These are phyloP conservation scores for Nemania sp. DNA, from an alignment of 2,329 filamentous ascomycete genomes.

Conservation along the genomic window DNA sequence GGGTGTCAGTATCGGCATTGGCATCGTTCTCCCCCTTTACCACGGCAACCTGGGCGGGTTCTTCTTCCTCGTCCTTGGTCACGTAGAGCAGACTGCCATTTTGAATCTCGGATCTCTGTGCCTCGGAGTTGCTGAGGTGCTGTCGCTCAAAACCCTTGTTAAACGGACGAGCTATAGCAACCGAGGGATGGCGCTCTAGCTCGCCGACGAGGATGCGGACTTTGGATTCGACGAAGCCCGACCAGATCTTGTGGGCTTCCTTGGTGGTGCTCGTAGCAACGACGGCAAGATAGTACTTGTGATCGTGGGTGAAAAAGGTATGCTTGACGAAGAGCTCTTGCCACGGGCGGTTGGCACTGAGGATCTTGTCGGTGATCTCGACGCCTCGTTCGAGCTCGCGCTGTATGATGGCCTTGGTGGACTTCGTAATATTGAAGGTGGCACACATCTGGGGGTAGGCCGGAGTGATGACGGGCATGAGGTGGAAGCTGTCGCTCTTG, in stretches of 20 bases:
- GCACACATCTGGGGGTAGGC: slow-evolving; percentile 98
- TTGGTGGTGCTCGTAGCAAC: slow-evolving; percentile 81
- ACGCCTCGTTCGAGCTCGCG: slow-evolving; percentile 79
- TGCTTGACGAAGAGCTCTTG: slow-evolving; percentile 87
- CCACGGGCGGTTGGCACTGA: slow-evolving; percentile 77
- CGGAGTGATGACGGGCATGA: slow-evolving; percentile 98
- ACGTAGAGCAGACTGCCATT: slow-evolving; percentile 55
- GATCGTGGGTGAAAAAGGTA: slow-evolving; percentile 88
- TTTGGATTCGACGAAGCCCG: slow-evolving; percentile 91
- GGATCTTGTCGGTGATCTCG: slow-evolving; percentile 78
- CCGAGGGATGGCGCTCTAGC: slow-evolving; percentile 77
- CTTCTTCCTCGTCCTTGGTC: slow-evolving; percentile 37
- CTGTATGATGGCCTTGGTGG: slow-evolving; percentile 82
- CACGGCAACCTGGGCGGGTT: slow-evolving; percentile 6
- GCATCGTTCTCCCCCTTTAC: slow-evolving; percentile 35
- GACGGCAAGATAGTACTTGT: slow-evolving; percentile 94
- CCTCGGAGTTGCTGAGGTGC: slow-evolving; percentile 66
- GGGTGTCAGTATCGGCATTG: slow-evolving; percentile 11
- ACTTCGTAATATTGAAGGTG: slow-evolving; percentile 89
- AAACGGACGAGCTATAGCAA: slow-evolving; percentile 85
- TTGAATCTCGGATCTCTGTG: slow-evolving; percentile 56
- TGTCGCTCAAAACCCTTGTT: slow-evolving; percentile 88
- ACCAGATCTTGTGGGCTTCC: slow-evolving; percentile 84
- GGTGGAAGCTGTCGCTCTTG: slow-evolving; percentile 76
- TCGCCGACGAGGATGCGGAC: slow-evolving; percentile 82